Evolutionary conservation across 2,329 filamentous ascomycete genomes (phyloP).

Genomic region (Cytospora mali): DNA sequence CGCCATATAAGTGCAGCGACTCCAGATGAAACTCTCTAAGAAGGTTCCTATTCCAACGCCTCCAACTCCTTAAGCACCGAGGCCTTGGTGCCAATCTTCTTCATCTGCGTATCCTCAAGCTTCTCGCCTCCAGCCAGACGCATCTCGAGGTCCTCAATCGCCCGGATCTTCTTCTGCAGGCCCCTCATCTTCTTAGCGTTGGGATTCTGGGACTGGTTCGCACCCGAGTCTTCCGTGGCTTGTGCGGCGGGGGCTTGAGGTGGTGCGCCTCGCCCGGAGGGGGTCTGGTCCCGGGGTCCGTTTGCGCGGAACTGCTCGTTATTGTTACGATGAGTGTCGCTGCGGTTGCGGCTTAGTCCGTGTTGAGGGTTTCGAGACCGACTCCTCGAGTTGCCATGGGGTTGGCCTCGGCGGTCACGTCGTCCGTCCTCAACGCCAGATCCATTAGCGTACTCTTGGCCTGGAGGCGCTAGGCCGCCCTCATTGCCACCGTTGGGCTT

Average conservation of each 20-base stretch:
- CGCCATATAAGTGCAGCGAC: background rate
- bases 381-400: conserved; percentile 48
- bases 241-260: conserved; percentile 33
- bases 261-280: conserved; percentile 36
- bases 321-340: conserved; percentile 50
- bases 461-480: conserved; percentile 52
- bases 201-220: conserved; percentile 54
- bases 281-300: conserved; percentile 37
- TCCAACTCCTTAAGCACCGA: conserved; percentile 83
- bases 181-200: conserved; percentile 93
- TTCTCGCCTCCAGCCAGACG: conserved; percentile 92
- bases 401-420: conserved; percentile 64
- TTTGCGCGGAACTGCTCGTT: conserved; percentile 20
- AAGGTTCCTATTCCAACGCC: conserved; percentile 49
- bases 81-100: conserved; percentile 93
- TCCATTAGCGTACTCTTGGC: conserved; percentile 44
- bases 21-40: background rate
- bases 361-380: conserved; percentile 55
- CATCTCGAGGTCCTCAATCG: conserved; percentile 98
- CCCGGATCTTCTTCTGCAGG: conserved; percentile 94
- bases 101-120: conserved; percentile 96
- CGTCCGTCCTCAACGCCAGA: conserved; percentile 60
- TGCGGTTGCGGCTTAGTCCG: conserved; percentile 51
- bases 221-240: conserved; percentile 38
- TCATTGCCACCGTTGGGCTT: conserved; percentile 52